Percentiles rank a stretch among this genome's conserved stretches.
phyloP scores from a whole-genome alignment of 2,329 filamentous ascomycete genomes.

The Zalaria obscura region DNA sequence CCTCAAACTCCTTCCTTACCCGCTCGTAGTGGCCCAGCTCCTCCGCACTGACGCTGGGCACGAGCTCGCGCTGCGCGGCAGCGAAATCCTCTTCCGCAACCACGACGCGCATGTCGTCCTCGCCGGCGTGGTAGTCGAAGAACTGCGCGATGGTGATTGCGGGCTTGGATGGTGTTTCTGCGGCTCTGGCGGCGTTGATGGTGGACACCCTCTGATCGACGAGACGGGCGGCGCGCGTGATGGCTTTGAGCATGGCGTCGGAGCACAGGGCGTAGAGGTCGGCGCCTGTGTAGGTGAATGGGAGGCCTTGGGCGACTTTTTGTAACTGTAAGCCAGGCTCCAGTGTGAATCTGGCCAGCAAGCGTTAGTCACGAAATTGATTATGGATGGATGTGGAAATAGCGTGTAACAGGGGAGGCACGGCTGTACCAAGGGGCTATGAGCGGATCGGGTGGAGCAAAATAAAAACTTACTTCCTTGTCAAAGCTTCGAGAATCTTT shows the following conservation, averaged over 20 bases:
- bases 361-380: not conserved
- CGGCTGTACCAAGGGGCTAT: no score
- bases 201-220: slow-evolving; percentile 72
- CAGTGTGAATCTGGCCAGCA: slow-evolving; percentile 59
- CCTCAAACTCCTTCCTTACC: slow-evolving; percentile 74
- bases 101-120: slow-evolving; percentile 72
- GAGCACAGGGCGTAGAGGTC: slow-evolving; percentile 96
- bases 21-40: slow-evolving; percentile 84
- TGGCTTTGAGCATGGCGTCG: slow-evolving; percentile 96
- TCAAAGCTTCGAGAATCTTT: slow-evolving; percentile 85
- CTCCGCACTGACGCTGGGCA: slow-evolving; percentile 86
- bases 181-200: slow-evolving; percentile 39
- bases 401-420: not conserved
- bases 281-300: slow-evolving; percentile 93
- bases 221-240: slow-evolving; percentile 71
- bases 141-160: slow-evolving; percentile 79
- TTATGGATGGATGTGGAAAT: not conserved
- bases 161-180: slow-evolving; percentile 15
- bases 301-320: slow-evolving; percentile 60
- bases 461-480: slow-evolving; percentile 60
- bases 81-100: slow-evolving; percentile 84
- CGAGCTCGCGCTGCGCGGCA: slow-evolving; percentile 66
- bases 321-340: slow-evolving; percentile 63
- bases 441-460: no score
- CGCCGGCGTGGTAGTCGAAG: slow-evolving; percentile 80